A percentile compares a stretch with the other conserved stretches of the same genome.
phyloP scores from a whole-genome alignment of 345 rosid genomes.

The Noccaea bulbosa region DNA sequence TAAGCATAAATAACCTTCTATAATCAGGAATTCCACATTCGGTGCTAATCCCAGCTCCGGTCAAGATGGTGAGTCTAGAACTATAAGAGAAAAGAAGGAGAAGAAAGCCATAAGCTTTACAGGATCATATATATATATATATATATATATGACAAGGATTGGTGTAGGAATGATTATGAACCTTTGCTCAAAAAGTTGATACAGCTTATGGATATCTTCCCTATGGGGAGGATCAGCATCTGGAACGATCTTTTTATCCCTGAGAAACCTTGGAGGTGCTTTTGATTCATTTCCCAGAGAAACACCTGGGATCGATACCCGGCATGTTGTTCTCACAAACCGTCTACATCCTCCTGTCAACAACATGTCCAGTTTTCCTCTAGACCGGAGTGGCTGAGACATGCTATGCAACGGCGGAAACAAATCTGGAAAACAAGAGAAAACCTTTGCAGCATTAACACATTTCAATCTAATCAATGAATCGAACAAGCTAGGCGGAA shows the following conservation, averaged over 20 bases:
- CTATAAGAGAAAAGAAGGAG: constrained; percentile 45
- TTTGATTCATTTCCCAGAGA: constrained; percentile 42
- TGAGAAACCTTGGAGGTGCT: constrained; percentile 45
- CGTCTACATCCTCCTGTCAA: constrained; percentile 42
- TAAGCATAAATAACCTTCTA: constrained; percentile 62
- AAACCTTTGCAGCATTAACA: constrained; percentile 2
- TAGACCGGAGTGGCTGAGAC: constrained; percentile 32
- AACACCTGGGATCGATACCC: constrained; percentile 55
- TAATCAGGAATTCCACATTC: constrained; percentile 98
- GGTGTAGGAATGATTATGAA: constrained; percentile 21
- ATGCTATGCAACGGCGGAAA: constrained; percentile 27
- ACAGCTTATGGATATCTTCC: constrained; percentile 60
- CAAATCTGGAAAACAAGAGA: constrained; percentile 35
- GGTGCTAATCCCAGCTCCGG: constrained; percentile 94
- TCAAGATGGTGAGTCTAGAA: constrained; percentile 69
- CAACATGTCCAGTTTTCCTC: constrained; percentile 32
- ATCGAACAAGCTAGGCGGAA: neutral
- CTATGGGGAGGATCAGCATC: constrained; percentile 76
- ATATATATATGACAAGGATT: neutral
- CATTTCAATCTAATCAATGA: neutral
- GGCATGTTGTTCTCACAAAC: constrained; percentile 60
- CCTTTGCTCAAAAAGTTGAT: constrained; percentile 75
- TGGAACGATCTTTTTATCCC: constrained; percentile 71
- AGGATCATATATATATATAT: no score
- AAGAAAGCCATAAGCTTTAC: constrained; percentile 7